These are phyloP conservation scores for Gaeumannomyces sp. DNA, from an alignment of 2,329 filamentous ascomycete genomes.

Conservation along the genomic window DNA sequence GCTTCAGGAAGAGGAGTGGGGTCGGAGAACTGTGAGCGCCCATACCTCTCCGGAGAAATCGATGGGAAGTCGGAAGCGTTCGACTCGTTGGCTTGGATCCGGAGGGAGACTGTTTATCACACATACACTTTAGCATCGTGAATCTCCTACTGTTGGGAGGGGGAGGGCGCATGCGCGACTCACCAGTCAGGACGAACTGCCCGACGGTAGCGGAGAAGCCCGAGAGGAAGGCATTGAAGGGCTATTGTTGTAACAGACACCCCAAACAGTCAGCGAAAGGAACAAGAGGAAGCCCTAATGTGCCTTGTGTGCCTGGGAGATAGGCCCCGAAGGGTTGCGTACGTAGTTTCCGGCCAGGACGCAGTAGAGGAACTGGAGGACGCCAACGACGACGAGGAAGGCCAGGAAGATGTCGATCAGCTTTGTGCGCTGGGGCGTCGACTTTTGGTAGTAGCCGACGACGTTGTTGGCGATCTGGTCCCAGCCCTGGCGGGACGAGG, in stretches of 20 bases:
- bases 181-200: constrained; percentile 93
- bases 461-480: constrained; percentile 62
- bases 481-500: constrained; percentile 28
- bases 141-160: background rate
- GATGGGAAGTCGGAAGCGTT: constrained; percentile 72
- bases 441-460: constrained; percentile 69
- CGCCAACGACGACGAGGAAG: constrained; percentile 80
- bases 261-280: background rate
- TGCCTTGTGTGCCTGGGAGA: background rate
- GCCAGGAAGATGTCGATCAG: constrained; percentile 86
- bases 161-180: constrained; percentile 21
- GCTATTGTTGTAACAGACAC: constrained; percentile 45
- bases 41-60: constrained; percentile 74
- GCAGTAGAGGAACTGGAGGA: constrained; percentile 91
- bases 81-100: constrained; percentile 84
- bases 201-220: constrained; percentile 93
- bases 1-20: constrained; percentile 15
- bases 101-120: constrained; percentile 53
- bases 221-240: constrained; percentile 96
- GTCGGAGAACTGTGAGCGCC: background rate
- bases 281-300: too few relatives aligned
- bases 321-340: constrained; percentile 28
- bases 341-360: constrained; percentile 91
- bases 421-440: constrained; percentile 86
- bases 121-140: background rate